Evolutionary conservation across 2,329 filamentous ascomycete species (phyloP).

Genomic region (Trichoderma simmonsii): DNA sequence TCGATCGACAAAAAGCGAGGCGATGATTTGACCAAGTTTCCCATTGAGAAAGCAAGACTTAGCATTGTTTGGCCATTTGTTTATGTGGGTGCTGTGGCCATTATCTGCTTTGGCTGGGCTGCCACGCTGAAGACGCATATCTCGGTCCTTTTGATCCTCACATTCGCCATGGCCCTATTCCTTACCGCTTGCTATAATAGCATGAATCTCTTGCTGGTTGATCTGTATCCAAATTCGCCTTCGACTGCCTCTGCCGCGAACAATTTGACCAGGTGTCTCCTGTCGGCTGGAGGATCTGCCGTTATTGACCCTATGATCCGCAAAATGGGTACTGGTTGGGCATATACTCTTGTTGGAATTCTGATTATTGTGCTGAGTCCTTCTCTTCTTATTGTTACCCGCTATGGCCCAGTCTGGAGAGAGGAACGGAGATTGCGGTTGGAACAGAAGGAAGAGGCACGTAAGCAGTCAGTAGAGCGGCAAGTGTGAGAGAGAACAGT

Average conservation of each 20-base stretch:
- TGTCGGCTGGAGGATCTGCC: not conserved
- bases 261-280: not conserved
- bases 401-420: not conserved
- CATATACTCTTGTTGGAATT: not conserved
- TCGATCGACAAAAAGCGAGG: constrained; percentile 2
- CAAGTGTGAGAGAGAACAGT: not conserved
- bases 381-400: not conserved
- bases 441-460: not conserved
- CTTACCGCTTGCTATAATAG: constrained; percentile 12
- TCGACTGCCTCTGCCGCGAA: not conserved
- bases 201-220: constrained; percentile 15
- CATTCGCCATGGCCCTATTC: constrained; percentile 5
- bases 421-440: not conserved
- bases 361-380: not conserved
- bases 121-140: not conserved
- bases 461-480: not conserved
- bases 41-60: not conserved
- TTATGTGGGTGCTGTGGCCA: not conserved
- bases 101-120: not conserved
- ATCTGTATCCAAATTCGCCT: not conserved
- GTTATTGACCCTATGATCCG: not conserved
- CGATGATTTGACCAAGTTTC: not conserved
- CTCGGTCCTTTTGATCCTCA: not conserved
- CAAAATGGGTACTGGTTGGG: not conserved
- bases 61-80: constrained; percentile 4